Evolutionary conservation across 2,329 filamentous ascomycete genomes (phyloP).

Genomic region (Aspergillus caelatus): DNA sequence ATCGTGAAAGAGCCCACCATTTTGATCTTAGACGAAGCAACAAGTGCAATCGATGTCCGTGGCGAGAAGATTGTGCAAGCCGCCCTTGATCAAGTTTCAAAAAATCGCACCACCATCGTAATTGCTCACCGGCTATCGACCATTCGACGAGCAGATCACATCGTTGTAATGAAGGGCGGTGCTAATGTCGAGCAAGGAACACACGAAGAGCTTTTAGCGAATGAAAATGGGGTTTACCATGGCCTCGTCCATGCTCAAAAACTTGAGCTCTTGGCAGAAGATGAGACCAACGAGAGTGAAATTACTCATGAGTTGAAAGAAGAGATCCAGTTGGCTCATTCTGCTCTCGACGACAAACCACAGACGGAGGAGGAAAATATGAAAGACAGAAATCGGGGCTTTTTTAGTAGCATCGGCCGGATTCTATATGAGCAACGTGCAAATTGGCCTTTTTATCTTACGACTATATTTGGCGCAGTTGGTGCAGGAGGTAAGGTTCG

Average conservation of each 20-base stretch:
- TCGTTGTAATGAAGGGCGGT: conserved; percentile 74
- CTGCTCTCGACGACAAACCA: background rate
- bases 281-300: conserved; percentile 9
- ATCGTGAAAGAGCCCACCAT: conserved; percentile 69
- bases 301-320: conserved; percentile 5
- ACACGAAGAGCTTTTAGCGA: conserved; percentile 69
- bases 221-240: conserved; percentile 65
- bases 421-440: conserved; percentile 37
- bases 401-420: conserved; percentile 24
- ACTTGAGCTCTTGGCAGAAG: conserved; percentile 24
- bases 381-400: conserved; percentile 15
- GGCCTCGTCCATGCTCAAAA: conserved; percentile 60
- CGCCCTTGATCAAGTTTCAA: conserved; percentile 58
- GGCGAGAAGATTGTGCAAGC: conserved; percentile 59
- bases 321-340: background rate
- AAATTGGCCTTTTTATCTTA: conserved; percentile 32
- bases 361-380: conserved; percentile 2
- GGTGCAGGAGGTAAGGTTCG: conserved; percentile 34
- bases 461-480: conserved; percentile 28
- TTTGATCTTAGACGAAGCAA: conserved; percentile 76
- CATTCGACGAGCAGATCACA: conserved; percentile 75
- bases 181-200: conserved; percentile 72
- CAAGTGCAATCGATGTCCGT: conserved; percentile 64
- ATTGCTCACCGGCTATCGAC: conserved; percentile 76
- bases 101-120: conserved; percentile 71